Evolutionary conservation across 176 grass and related monocot species (phyloP).

Genomic region (Bonia amplexicaulis): DNA sequence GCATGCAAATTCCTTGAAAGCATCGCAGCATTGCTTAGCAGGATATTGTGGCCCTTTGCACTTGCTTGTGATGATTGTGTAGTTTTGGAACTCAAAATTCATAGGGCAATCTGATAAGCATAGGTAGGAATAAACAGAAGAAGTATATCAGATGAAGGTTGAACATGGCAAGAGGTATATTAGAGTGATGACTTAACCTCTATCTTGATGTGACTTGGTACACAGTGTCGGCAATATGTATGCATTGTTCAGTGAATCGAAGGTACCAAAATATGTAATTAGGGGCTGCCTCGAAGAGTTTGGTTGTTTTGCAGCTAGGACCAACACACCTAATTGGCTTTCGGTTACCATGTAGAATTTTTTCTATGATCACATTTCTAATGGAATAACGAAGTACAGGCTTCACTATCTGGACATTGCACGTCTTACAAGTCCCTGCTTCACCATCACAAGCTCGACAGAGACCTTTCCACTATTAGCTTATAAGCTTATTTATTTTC

Average conservation of each 20-base stretch:
- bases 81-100: conserved; percentile 65
- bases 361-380: not conserved
- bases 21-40: conserved; percentile 35
- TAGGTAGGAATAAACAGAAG: not conserved
- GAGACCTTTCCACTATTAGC: too few relatives aligned
- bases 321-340: not conserved
- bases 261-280: not conserved
- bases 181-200: not conserved
- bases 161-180: not conserved
- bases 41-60: conserved; percentile 72
- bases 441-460: too few relatives aligned
- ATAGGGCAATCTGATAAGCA: conserved; percentile 49
- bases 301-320: not conserved
- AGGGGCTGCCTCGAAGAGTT: not conserved
- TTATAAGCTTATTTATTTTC: too few relatives aligned
- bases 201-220: too few relatives aligned
- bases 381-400: not conserved
- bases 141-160: not conserved
- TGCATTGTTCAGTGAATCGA: not conserved
- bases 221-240: too few relatives aligned
- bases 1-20: conserved; percentile 69
- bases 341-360: not conserved
- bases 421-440: too few relatives aligned
- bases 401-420: too few relatives aligned
- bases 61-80: conserved; percentile 64